phyloP scores from a whole-genome alignment of 2,329 filamentous ascomycete species.

The Fusarium succisae region DNA sequence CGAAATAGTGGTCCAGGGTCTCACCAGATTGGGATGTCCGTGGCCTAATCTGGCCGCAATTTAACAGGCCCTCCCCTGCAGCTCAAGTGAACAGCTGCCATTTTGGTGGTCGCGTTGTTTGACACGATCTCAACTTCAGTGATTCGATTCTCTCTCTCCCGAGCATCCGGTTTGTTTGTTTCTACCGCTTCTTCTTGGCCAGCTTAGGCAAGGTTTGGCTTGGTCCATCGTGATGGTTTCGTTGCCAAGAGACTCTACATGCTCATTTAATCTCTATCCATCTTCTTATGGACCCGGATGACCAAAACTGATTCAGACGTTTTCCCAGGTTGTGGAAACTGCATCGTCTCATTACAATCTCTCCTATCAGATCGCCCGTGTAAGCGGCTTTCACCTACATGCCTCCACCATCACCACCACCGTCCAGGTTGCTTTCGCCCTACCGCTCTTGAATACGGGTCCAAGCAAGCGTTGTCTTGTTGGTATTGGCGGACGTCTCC shows the following conservation, averaged over 20 bases:
- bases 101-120: constrained; percentile 15
- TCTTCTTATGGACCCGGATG: constrained; percentile 3
- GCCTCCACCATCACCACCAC: constrained; percentile 25
- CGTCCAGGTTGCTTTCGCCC: constrained; percentile 12
- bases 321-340: constrained; percentile 6
- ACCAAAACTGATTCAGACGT: constrained; percentile 2
- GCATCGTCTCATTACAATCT: constrained; percentile 8
- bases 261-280: constrained; percentile 17
- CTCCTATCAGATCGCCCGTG: constrained; percentile 2
- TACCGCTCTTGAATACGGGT: constrained; percentile 21
- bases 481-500: constrained; percentile 1
- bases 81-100: constrained; percentile 8
- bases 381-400: constrained; percentile 14
- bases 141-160: background rate
- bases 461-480: background rate
- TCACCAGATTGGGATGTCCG: constrained; percentile 34
- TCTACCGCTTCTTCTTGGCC: constrained; percentile 27
- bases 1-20: constrained; percentile 19
- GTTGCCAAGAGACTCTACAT: constrained; percentile 6
- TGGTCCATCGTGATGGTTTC: constrained; percentile 1
- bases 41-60: constrained; percentile 29
- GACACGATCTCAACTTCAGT: constrained; percentile 14
- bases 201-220: constrained; percentile 4
- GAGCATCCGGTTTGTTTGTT: constrained; percentile 27
- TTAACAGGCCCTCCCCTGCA: constrained; percentile 33